phyloP scores from a whole-genome alignment of 306 rosid species.

The Argentina anserina region DNA sequence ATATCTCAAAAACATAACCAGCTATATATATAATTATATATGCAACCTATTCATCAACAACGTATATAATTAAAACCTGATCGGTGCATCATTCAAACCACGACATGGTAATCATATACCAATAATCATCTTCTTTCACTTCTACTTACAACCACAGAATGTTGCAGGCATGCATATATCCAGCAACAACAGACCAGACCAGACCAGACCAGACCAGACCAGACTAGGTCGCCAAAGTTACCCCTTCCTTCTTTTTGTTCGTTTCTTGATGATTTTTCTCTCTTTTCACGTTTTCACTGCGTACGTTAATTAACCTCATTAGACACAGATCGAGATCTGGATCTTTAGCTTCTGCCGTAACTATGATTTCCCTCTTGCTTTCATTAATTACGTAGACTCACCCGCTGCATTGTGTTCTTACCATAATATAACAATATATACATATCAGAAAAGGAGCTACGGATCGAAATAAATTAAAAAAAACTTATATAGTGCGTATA shows the following conservation, averaged over 20 bases:
- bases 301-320: too few relatives aligned
- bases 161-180: constrained; percentile 59
- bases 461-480: too few relatives aligned
- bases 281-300: background rate
- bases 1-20: background rate
- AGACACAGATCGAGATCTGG: background rate
- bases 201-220: background rate
- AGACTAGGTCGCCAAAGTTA: background rate
- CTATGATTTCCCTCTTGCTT: too few relatives aligned
- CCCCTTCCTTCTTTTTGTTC: background rate
- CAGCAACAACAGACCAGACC: constrained; percentile 18
- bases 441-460: background rate
- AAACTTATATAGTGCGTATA: background rate
- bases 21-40: too few relatives aligned
- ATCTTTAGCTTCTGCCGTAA: background rate
- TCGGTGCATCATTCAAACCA: constrained; percentile 37
- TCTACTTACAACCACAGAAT: constrained; percentile 46
- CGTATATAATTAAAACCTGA: constrained; percentile 52
- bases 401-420: background rate
- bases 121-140: constrained; percentile 79
- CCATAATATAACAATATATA: too few relatives aligned
- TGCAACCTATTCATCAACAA: constrained; percentile 54
- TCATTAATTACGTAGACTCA: background rate
- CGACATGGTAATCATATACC: constrained; percentile 62
- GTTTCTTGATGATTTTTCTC: background rate